A percentile compares a stretch with the other conserved stretches of the same genome.
Conservation (phyloP, 2,329 filamentous ascomycete genomes). For the Pestalotiopsis sp. region DNA sequence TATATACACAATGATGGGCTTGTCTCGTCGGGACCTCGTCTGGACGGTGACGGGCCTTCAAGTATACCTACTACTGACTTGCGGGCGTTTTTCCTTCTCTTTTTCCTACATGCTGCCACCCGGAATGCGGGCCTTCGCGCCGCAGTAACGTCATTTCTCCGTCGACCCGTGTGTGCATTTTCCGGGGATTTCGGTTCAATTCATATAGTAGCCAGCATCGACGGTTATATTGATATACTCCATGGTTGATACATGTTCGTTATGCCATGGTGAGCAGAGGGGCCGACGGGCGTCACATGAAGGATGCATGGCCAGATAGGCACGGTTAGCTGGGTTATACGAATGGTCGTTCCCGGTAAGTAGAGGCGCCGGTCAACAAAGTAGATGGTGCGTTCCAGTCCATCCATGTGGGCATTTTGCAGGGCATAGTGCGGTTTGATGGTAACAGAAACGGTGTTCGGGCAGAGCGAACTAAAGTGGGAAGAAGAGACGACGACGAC, state of each 20-base stretch:
- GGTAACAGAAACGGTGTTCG: too few relatives aligned
- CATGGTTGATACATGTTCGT: background rate
- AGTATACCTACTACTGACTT: background rate
- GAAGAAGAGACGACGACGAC: too few relatives aligned
- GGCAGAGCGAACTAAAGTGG: too few relatives aligned
- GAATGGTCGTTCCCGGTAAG: too few relatives aligned
- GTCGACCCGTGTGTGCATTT: constrained; percentile 7
- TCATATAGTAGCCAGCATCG: background rate
- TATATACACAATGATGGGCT: too few relatives aligned
- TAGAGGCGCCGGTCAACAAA: too few relatives aligned
- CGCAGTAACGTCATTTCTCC: constrained; percentile 11
- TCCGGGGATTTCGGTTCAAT: constrained; percentile 5
- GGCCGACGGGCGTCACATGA: background rate
- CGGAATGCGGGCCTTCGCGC: constrained; percentile 14
- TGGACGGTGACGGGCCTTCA: background rate
- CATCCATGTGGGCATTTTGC: too few relatives aligned
- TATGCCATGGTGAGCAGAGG: background rate
- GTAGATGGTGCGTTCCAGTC: too few relatives aligned
- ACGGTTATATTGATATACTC: background rate
- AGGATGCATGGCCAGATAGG: background rate
- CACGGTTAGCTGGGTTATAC: too few relatives aligned
- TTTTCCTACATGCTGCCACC: background rate
- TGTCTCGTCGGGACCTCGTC: background rate
- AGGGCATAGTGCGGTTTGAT: too few relatives aligned
- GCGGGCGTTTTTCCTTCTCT: background rate